Conservation (phyloP, 2,329 filamentous ascomycete genomes). For the Neurospora sp. region DNA sequence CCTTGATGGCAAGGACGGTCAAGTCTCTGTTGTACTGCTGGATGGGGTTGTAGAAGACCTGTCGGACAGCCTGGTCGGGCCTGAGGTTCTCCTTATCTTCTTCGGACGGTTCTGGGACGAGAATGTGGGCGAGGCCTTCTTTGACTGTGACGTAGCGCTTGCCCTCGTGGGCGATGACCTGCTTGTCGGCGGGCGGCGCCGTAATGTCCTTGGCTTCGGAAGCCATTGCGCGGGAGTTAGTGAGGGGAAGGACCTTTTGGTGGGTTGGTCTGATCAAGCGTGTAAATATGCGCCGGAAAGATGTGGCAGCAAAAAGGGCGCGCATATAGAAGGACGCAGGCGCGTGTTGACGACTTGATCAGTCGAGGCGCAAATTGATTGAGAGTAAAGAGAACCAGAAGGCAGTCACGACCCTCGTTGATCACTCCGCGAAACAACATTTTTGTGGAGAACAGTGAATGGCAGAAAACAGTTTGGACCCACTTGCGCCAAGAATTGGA, state of each 20-base stretch:
- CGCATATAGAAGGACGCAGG: slow-evolving; percentile 6
- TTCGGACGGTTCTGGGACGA: slow-evolving; percentile 37
- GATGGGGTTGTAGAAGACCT: slow-evolving; percentile 98
- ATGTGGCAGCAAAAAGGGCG: slow-evolving; percentile 2
- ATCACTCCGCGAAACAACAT: not conserved
- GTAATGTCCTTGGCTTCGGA: slow-evolving; percentile 12
- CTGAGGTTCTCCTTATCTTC: slow-evolving; percentile 29
- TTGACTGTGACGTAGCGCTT: slow-evolving; percentile 41
- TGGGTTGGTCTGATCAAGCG: slow-evolving; percentile 1
- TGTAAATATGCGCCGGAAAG: slow-evolving; percentile 6
- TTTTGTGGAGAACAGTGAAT: not conserved
- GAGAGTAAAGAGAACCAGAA: not conserved
- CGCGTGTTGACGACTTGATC: not conserved
- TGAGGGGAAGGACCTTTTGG: not conserved
- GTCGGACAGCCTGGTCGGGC: slow-evolving; percentile 53
- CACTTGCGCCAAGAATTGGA: not conserved
- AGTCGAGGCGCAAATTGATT: not conserved
- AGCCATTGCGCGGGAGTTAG: slow-evolving; percentile 14
- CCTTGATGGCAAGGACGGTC: slow-evolving; percentile 84
- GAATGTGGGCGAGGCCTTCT: slow-evolving; percentile 48
- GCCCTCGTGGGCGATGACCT: slow-evolving; percentile 31
- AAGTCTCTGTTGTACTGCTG: slow-evolving; percentile 98
- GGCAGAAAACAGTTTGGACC: not conserved
- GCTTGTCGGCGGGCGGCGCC: slow-evolving; percentile 22
- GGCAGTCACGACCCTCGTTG: not conserved